These are phyloP conservation scores for Phellopilus nigrolimitatus DNA, from an alignment of 1,284 basidiomycete genomes.

Conservation along the genomic window DNA sequence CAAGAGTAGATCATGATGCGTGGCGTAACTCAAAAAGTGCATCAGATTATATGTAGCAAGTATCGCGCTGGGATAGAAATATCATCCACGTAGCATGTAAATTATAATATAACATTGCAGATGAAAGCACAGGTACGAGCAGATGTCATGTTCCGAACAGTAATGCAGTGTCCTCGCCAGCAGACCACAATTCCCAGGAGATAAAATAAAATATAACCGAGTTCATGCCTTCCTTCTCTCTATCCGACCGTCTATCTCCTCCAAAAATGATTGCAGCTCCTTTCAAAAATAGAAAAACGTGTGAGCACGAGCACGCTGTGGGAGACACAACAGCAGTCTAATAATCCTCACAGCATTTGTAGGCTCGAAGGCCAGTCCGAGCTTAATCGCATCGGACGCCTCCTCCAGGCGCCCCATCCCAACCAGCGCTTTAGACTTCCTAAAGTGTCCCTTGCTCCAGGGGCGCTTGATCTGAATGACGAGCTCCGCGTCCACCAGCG, in stretches of 20 bases:
- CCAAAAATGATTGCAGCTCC: conserved; percentile 27
- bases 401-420: conserved; percentile 71
- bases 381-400: conserved; percentile 75
- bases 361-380: conserved; percentile 89
- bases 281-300: conserved; percentile 1
- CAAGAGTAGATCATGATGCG: no score
- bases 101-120: conserved; percentile 1
- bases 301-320: conserved; percentile 18
- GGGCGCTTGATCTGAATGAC: conserved; percentile 81
- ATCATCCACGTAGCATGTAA: background rate
- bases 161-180: background rate
- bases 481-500: conserved; percentile 87
- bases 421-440: conserved; percentile 84
- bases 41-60: no score
- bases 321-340: background rate
- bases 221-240: conserved; percentile 9
- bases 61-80: no score
- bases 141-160: background rate
- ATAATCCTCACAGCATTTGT: conserved; percentile 58
- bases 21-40: no score
- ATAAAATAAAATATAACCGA: background rate
- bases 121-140: conserved; percentile 4
- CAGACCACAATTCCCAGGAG: background rate
- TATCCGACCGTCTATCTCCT: conserved; percentile 30
- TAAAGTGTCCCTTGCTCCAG: conserved; percentile 96